Percentiles rank a stretch among this genome's conserved stretches.
Conservation (phyloP, 148 eudicot species). For the Cornus kousa region DNA sequence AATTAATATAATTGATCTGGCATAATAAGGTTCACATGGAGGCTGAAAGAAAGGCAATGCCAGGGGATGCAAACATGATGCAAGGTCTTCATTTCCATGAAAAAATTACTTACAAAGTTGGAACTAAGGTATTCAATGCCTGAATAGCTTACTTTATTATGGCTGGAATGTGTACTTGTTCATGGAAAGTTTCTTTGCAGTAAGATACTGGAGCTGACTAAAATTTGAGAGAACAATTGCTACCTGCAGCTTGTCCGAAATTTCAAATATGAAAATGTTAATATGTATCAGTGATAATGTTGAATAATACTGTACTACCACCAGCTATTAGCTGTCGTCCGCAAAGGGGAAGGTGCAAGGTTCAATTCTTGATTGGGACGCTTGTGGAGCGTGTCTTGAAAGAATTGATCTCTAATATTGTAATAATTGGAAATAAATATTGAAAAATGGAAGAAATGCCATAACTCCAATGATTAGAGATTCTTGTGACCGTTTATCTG, state of each 20-base stretch:
- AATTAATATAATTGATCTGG: neutral
- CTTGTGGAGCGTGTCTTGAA: too few species aligned
- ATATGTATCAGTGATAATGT: neutral
- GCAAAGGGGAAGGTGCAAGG: too few species aligned
- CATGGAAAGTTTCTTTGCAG: neutral
- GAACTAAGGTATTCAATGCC: conserved; percentile 60
- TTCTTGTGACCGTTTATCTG: neutral
- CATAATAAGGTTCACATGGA: conserved; percentile 88
- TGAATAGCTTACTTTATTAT: neutral
- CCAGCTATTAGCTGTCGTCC: too few species aligned
- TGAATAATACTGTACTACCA: neutral
- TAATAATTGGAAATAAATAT: neutral
- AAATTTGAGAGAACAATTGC: neutral
- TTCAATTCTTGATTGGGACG: too few species aligned
- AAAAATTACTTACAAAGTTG: conserved; percentile 83
- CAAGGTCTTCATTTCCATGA: conserved; percentile 50
- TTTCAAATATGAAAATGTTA: neutral
- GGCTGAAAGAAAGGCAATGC: conserved; percentile 74
- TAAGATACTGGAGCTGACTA: neutral
- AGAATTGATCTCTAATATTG: too few species aligned
- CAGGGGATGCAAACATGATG: conserved; percentile 43
- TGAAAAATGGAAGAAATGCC: neutral
- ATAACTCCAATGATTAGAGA: neutral
- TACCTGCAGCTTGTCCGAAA: neutral
- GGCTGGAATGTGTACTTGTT: neutral